Base-by-base conservation (phyloP, 2,329 filamentous ascomycete species). In the Leptographium lundbergii region DNA sequence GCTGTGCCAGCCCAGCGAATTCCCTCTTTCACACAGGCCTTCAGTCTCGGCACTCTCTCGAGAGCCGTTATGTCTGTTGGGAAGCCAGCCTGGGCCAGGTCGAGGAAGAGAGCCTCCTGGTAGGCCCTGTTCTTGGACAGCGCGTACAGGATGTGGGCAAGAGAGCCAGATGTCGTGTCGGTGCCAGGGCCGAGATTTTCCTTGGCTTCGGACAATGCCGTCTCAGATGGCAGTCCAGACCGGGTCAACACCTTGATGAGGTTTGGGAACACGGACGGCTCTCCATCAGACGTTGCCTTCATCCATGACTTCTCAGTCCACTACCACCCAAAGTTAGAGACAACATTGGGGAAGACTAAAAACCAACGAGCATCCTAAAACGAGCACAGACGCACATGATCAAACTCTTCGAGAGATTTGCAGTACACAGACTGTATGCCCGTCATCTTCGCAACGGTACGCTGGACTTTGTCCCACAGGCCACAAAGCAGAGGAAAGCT, bases 151-250 rank as follows among this genome's bases (percentile, higher is more conserved):
- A 60, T 50, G 36, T 62, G 60, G 7, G 58, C 58, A 11, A 62
- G 29, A 42, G 48, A 60, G 32, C 58, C 60, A 1, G 60, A 62
- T 0, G 60, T 60, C 3, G 60, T 62, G 54, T 62, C 60, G 1
- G 60, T 61, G 25, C 60, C 60, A 14, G 60, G 60, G 19, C 60
- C 60, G n/a, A 62, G 51, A n/a, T 62, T 62, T 34, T 62, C 60
- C 17, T 60, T 58, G 19, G 60, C 60, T 39, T 62, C 60, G 1
- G 58, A 57, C 0, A 62, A 53, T 3, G 60, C 60, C 10, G 60
- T 59, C 14, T 51, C 27, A 1, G 59, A 2, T 3, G 56, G 60
- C 14, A 62, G 51, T 3, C 58, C 58, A 2, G 60, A 62, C 19
- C 53, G 47, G 3, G 52, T 45, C 10, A 61, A 39, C 1, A 57